Evolutionary conservation across 352 stramenopile genomes (phyloP), one percentile per base, ranked within the genome.

Genomic region (Thraustochytrium sp.): DNA sequence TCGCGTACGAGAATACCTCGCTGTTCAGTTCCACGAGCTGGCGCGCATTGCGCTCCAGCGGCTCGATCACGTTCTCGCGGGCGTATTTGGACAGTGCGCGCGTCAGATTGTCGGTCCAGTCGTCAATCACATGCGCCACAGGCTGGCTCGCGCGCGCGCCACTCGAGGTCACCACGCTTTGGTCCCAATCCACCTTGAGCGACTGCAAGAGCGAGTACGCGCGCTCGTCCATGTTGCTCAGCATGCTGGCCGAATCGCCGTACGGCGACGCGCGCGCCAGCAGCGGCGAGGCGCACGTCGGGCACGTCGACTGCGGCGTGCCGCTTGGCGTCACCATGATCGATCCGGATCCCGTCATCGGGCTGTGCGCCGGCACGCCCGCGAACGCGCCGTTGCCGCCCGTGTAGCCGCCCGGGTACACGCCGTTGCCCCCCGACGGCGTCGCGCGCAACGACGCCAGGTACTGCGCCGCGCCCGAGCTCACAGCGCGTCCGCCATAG

Each of bases 91-190:
- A 80, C 46, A 80, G 53, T 31, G 68, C 42, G 4, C 46, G 31
- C 3, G 37, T 80, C 29, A 80, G 26, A 26, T 80, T 80, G 26
- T 80, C 68, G 4, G 68, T 72, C 68, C 68, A 80, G 31, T 80
- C 68, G 46, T 80, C 68, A 26, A 80, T 72, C 18, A 80, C 31
- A 26, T 80, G n/a, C 26, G 53, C 48, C 2, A 80, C 68, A 4
- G 23, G 11, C 36, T 51, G 68, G 21, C 18, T 11, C 13, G 44
- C 34, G n/a, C 49, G 68, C 5, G n/a, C 16, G 8, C 13, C n/a
- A n/a, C 26, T 18, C 31, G 59, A 72, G 9, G 59, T 44, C 34
- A 46, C 13, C 34, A 72, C 59, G n/a, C 42, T 38, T 13, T 77
- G 65, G n/a, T 77, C 36, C 65, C 65, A 77, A 26, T 77, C 65